phyloP scores from a whole-genome alignment of 192 early-diverging fungal species.

The Linnemannia schmuckeri region DNA sequence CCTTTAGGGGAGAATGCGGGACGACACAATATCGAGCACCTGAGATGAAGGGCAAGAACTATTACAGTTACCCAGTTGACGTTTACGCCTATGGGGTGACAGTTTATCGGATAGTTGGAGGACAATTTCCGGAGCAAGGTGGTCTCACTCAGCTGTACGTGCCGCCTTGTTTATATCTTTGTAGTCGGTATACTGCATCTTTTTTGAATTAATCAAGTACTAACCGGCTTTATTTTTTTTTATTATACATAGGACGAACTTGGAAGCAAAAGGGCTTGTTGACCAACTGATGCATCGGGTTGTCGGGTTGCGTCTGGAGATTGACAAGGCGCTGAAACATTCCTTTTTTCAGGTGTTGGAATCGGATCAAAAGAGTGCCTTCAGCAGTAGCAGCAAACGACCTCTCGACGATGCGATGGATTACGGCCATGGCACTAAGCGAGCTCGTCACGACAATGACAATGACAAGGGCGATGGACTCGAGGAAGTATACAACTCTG shows the following conservation, averaged over 20 bases:
- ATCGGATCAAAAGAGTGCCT: neutral
- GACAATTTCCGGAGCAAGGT: neutral
- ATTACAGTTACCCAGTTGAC: neutral
- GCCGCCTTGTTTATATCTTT: neutral
- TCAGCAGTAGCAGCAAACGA: neutral
- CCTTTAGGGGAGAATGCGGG: neutral
- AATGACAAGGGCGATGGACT: too few species aligned
- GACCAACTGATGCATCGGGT: neutral
- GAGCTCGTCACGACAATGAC: neutral
- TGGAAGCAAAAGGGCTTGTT: neutral
- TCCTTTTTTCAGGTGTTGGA: neutral
- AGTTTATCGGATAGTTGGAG: neutral
- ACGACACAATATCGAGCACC: neutral
- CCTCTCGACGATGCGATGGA: neutral
- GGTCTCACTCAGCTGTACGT: neutral
- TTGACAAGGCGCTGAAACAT: neutral
- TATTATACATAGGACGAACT: neutral
- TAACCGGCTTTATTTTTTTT: neutral
- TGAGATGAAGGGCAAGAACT: neutral
- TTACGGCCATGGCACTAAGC: neutral
- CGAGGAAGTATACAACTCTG: too few species aligned
- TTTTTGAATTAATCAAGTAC: neutral
- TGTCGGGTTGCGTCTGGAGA: neutral
- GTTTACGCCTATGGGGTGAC: neutral
- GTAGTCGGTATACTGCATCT: neutral